phyloP scores from a whole-genome alignment of 257 asterid species.

The Solanum bulbocastanum region DNA sequence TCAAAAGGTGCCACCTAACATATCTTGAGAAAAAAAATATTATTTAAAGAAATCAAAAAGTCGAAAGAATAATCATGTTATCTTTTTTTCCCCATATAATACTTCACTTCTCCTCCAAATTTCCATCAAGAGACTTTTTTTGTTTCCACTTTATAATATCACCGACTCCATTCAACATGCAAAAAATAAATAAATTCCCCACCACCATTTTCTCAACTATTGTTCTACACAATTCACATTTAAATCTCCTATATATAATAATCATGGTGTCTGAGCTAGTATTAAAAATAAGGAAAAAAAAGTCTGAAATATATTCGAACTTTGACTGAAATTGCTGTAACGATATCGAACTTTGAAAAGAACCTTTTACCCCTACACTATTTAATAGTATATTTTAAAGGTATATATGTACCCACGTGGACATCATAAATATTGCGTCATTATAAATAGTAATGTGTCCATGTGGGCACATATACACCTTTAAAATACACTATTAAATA shows the following conservation, averaged over 20 bases:
- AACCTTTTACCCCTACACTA: too few relatives aligned
- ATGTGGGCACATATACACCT: too few relatives aligned
- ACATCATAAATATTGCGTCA: too few relatives aligned
- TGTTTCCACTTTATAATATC: background rate
- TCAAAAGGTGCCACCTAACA: background rate
- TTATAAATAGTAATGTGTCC: too few relatives aligned
- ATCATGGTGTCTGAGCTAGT: background rate
- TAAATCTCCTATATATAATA: background rate
- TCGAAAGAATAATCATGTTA: background rate
- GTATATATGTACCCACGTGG: too few relatives aligned
- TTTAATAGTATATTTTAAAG: too few relatives aligned
- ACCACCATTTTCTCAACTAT: background rate
- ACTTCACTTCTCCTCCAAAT: background rate
- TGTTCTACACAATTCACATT: background rate
- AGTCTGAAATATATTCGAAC: fast-evolving
- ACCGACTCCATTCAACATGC: background rate
- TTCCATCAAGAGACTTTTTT: background rate
- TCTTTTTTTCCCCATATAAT: background rate
- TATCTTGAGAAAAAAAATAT: background rate
- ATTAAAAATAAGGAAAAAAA: too few relatives aligned
- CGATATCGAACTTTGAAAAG: too few relatives aligned
- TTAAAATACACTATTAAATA: too few relatives aligned
- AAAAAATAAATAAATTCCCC: background rate
- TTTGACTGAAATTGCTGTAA: too few relatives aligned
- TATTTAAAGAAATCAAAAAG: background rate